Conservation (phyloP, 257 asterid species). For the Solanum corneliomulleri region DNA sequence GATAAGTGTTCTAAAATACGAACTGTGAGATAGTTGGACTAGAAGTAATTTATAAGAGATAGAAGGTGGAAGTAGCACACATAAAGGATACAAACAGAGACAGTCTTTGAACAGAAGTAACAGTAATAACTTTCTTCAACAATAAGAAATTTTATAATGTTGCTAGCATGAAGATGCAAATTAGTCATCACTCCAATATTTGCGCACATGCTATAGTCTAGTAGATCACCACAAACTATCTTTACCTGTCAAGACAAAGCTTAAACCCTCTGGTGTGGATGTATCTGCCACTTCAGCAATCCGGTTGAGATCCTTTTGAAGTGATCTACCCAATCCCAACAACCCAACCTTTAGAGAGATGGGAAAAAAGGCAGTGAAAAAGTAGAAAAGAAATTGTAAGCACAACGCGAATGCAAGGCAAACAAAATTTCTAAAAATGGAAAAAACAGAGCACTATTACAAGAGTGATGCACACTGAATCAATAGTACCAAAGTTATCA, state of each 20-base stretch:
- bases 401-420: not conserved
- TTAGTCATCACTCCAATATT: not conserved
- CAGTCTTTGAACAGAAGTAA: not conserved
- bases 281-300: constrained; percentile 92
- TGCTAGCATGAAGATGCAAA: not conserved
- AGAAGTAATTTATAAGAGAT: not conserved
- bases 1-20: not conserved
- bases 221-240: not conserved
- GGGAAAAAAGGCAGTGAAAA: not conserved
- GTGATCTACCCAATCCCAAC: constrained; percentile 83
- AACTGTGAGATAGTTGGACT: not conserved
- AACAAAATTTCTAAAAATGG: not conserved
- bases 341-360: constrained; percentile 60
- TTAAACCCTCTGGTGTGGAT: constrained; percentile 78
- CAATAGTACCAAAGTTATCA: not conserved
- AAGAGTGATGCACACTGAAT: not conserved
- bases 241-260: constrained; percentile 90
- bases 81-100: not conserved
- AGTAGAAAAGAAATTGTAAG: not conserved
- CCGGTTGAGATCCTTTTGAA: constrained; percentile 79
- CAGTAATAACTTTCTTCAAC: not conserved
- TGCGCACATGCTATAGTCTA: not conserved
- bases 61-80: not conserved
- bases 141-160: not conserved
- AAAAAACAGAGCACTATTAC: not conserved